A percentile compares a stretch with the other conserved stretches of the same genome.
Conservation (phyloP, 2,329 filamentous ascomycete genomes). For the Sporothrix humicola region DNA sequence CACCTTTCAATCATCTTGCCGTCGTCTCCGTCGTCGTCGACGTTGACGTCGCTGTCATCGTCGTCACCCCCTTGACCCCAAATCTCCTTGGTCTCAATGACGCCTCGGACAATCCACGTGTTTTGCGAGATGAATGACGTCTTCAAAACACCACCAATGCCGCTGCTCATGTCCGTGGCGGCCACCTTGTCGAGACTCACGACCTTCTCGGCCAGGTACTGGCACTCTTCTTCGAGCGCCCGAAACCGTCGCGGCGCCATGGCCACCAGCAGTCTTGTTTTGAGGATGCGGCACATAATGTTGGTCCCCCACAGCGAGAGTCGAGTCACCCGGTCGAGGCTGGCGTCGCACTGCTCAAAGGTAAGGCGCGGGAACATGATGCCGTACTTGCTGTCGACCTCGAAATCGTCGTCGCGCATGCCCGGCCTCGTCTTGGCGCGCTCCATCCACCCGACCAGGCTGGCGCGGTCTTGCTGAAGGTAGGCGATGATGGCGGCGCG, state of each 20-base stretch:
- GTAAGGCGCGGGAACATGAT: constrained; percentile 13
- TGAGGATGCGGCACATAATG: constrained; percentile 23
- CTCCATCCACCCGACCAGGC: constrained; percentile 21
- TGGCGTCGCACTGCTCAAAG: neutral
- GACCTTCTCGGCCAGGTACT: constrained; percentile 6
- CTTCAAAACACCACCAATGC: neutral
- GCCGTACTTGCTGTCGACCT: neutral
- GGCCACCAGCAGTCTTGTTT: constrained; percentile 18
- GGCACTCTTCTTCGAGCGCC: neutral
- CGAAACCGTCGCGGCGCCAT: constrained; percentile 3
- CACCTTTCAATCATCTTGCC: constrained; percentile 24
- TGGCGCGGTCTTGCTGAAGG: neutral
- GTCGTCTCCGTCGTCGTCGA: neutral
- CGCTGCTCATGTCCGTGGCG: neutral
- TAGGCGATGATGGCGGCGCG: neutral
- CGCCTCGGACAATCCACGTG: constrained; percentile 8
- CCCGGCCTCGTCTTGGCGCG: neutral
- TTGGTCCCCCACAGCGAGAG: constrained; percentile 26
- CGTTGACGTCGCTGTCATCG: neutral
- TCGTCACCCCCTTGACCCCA: neutral
- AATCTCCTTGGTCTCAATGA: neutral
- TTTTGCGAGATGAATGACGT: constrained; percentile 17
- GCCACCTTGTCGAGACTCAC: neutral
- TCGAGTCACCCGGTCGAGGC: neutral
- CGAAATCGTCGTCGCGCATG: neutral